phyloP scores from a whole-genome alignment of 2,329 filamentous ascomycete species.

The Annulohypoxylon truncatum region DNA sequence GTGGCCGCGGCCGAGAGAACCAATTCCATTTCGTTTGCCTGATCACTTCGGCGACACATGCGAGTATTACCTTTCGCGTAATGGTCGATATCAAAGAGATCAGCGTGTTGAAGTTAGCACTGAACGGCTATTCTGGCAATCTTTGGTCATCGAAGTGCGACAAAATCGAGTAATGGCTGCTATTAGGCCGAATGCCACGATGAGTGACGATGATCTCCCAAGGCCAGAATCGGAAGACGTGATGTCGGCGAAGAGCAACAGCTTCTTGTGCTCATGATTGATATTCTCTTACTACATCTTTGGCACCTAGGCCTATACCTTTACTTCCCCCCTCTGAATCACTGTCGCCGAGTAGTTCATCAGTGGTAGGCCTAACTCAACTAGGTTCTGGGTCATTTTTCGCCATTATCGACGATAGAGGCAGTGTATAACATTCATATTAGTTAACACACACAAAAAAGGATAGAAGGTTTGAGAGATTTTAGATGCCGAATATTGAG shows the following conservation, averaged over 20 bases:
- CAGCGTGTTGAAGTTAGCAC: constrained; percentile 42
- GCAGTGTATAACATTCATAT: too few relatives aligned
- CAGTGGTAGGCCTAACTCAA: too few relatives aligned
- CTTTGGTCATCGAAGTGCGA: constrained; percentile 22
- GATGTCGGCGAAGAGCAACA: constrained; percentile 11
- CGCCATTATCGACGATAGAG: too few relatives aligned
- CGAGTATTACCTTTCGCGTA: constrained; percentile 43
- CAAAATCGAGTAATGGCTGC: constrained; percentile 31
- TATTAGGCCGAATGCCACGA: constrained; percentile 25
- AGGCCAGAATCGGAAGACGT: constrained; percentile 36
- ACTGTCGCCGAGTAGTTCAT: too few relatives aligned
- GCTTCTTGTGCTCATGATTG: not conserved
- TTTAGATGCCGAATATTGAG: too few relatives aligned
- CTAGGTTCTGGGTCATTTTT: too few relatives aligned
- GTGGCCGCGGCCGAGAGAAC: constrained; percentile 46
- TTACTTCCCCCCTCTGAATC: too few relatives aligned
- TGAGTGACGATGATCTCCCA: constrained; percentile 34
- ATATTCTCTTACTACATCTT: not conserved
- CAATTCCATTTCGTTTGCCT: constrained; percentile 51
- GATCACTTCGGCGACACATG: constrained; percentile 48
- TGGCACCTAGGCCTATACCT: not conserved
- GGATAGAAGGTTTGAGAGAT: too few relatives aligned
- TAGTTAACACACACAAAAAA: too few relatives aligned
- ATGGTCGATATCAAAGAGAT: constrained; percentile 41
- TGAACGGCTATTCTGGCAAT: constrained; percentile 37